phyloP scores from a whole-genome alignment of 129 eudicot genomes.

The Pulicaria dysenterica region DNA sequence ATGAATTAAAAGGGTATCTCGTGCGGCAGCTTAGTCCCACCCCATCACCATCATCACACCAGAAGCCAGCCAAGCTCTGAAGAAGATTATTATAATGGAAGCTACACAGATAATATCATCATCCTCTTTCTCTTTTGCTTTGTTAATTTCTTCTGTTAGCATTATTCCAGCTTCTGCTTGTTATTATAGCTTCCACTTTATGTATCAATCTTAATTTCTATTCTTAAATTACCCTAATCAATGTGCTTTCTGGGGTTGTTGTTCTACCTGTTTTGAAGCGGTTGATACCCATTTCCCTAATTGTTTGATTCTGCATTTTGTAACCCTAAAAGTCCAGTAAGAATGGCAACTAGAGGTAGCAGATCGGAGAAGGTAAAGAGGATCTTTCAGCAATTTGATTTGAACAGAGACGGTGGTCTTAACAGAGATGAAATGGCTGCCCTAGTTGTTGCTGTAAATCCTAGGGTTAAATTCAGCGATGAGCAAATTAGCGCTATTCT shows the following conservation, averaged over 20 bases:
- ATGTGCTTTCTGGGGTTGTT: neutral
- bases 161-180: too few relatives aligned
- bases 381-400: constrained; percentile 86
- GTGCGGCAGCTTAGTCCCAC: constrained; percentile 23
- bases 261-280: neutral
- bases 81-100: neutral
- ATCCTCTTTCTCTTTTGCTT: neutral
- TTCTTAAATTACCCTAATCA: constrained; percentile 16
- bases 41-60: constrained; percentile 16
- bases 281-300: neutral
- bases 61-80: neutral
- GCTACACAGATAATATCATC: constrained; percentile 10
- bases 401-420: constrained; percentile 79
- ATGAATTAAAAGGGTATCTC: constrained; percentile 4
- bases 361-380: constrained; percentile 96
- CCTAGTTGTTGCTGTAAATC: constrained; percentile 94
- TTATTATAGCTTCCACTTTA: neutral
- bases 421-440: constrained; percentile 90
- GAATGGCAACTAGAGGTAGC: constrained; percentile 79
- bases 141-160: neutral
- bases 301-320: constrained; percentile 6
- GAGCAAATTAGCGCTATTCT: constrained; percentile 92
- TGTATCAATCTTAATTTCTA: neutral
- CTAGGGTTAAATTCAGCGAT: constrained; percentile 90
- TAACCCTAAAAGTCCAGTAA: neutral